phyloP scores from a whole-genome alignment of 805 yeast species.

The Metahyphopichia silvanorum region DNA sequence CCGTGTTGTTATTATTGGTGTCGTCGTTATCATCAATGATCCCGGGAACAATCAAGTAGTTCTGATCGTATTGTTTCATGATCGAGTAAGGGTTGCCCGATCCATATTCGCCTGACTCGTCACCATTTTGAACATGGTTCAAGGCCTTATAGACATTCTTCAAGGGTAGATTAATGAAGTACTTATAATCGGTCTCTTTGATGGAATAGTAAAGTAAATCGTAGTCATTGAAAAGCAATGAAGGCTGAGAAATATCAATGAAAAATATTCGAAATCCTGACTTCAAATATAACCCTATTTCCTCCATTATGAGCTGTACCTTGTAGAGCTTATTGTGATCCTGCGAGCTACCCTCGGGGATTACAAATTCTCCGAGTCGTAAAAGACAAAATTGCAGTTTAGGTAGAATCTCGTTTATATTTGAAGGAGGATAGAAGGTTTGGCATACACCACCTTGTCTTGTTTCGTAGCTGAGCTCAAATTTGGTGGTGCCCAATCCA shows the following conservation, averaged over 20 bases:
- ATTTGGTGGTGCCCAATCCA: conserved; percentile 59
- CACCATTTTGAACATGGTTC: conserved; percentile 30
- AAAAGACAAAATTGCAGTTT: conserved; percentile 47
- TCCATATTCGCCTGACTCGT: conserved; percentile 17
- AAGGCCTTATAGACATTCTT: conserved; percentile 47
- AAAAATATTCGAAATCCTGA: conserved; percentile 47
- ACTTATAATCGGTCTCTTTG: conserved; percentile 37
- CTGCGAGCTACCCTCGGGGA: conserved; percentile 16
- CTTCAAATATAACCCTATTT: conserved; percentile 52
- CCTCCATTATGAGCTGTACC: conserved; percentile 51
- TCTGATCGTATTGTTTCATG: conserved; percentile 16
- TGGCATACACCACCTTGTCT: conserved; percentile 24
- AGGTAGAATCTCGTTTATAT: conserved; percentile 57
- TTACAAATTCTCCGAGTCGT: conserved; percentile 47
- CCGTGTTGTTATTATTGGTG: not conserved
- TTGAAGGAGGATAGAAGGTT: conserved; percentile 53
- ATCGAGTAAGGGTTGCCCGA: conserved; percentile 19
- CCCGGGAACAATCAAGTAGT: conserved; percentile 1
- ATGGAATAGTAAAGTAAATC: conserved; percentile 41
- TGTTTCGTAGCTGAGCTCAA: conserved; percentile 38
- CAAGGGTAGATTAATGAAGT: conserved; percentile 43
- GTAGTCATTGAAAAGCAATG: conserved; percentile 38
- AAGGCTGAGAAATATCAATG: conserved; percentile 42
- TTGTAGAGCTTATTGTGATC: conserved; percentile 21
- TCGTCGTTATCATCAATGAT: not conserved